Evolutionary conservation across 2,329 filamentous ascomycete genomes (phyloP).

Genomic region (Diaporthe ilicicola): DNA sequence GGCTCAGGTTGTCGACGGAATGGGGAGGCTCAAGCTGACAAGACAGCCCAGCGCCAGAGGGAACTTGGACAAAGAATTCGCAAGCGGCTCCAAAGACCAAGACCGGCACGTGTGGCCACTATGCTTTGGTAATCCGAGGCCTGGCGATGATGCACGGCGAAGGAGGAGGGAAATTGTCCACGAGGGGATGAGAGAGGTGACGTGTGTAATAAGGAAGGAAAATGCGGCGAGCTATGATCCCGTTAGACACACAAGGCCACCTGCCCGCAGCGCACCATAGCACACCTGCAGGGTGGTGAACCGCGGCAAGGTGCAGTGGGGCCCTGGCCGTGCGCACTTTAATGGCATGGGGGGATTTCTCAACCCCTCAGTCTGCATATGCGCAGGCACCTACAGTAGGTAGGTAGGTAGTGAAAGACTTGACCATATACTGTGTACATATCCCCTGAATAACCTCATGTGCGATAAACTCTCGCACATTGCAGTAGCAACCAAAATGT

Average conservation of each 20-base stretch:
- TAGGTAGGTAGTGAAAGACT: background rate
- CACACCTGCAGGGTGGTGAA: background rate
- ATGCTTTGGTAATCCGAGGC: background rate
- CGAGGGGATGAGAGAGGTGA: slow-evolving; percentile 5
- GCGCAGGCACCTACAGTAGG: too few relatives aligned
- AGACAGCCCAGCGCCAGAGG: background rate
- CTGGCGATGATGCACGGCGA: slow-evolving; percentile 11
- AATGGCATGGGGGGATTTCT: background rate
- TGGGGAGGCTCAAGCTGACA: background rate
- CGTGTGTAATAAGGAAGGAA: background rate
- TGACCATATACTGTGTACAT: too few relatives aligned
- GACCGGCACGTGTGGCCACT: background rate
- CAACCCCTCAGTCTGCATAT: too few relatives aligned
- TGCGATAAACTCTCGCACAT: background rate
- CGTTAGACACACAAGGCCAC: background rate
- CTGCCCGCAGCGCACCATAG: background rate
- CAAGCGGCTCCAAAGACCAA: background rate
- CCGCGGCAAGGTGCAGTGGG: slow-evolving; percentile 5
- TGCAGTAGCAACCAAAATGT: too few relatives aligned
- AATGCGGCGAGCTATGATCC: background rate
- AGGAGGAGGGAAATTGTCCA: background rate
- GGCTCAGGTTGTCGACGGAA: background rate
- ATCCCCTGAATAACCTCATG: background rate
- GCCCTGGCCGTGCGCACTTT: background rate
- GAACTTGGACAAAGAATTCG: slow-evolving; percentile 6